Conservation (phyloP, 306 rosid species). For the Malus sylvestris region DNA sequence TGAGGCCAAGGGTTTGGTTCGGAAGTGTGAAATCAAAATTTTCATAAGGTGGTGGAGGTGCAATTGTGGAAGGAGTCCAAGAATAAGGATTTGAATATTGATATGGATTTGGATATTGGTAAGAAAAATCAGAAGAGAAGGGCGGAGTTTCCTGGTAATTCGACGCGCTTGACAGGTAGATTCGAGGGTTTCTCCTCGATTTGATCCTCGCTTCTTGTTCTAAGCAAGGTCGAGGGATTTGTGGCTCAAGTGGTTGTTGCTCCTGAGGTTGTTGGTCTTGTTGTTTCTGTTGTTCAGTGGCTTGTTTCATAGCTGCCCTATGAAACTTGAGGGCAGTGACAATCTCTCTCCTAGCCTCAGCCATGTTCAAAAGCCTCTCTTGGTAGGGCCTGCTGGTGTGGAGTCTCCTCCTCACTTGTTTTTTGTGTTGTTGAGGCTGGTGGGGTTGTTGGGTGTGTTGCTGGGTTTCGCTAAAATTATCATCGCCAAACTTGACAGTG, state of each 20-base stretch:
- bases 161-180: constrained; percentile 41
- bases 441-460: constrained; percentile 23
- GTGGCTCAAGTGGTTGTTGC: constrained; percentile 18
- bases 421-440: constrained; percentile 47
- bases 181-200: constrained; percentile 48
- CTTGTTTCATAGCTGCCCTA: constrained; percentile 83
- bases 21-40: constrained; percentile 61
- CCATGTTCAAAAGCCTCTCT: constrained; percentile 75
- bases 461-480: constrained; percentile 24
- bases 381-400: constrained; percentile 70
- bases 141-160: constrained; percentile 28
- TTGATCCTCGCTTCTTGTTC: constrained; percentile 40
- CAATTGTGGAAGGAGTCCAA: constrained; percentile 31
- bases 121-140: constrained; percentile 19
- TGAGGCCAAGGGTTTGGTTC: constrained; percentile 65
- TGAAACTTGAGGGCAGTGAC: constrained; percentile 82
- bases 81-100: constrained; percentile 28
- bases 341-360: constrained; percentile 91
- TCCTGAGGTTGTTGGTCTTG: constrained; percentile 22
- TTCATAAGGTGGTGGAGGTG: constrained; percentile 32
- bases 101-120: constrained; percentile 4
- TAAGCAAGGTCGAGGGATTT: constrained; percentile 24
- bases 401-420: constrained; percentile 74
- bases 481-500: constrained; percentile 16
- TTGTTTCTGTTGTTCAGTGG: constrained; percentile 44